phyloP scores from a whole-genome alignment of 352 stramenopile species.

The Aphanomyces invadans region DNA sequence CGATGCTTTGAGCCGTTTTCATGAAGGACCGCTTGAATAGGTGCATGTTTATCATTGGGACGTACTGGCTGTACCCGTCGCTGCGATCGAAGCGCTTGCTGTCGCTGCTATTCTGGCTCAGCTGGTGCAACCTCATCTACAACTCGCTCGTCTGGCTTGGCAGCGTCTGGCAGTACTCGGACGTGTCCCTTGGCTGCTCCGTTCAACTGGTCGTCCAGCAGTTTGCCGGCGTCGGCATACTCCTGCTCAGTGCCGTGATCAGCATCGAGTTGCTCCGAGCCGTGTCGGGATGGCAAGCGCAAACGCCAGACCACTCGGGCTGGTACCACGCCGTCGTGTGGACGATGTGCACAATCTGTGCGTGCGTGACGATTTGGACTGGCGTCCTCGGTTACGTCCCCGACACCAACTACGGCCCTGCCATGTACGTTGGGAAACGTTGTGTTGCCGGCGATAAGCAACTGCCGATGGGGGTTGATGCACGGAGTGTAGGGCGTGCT shows the following conservation, averaged over 20 bases:
- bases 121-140: constrained; percentile 48
- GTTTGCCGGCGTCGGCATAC: constrained; percentile 52
- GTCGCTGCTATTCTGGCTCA: constrained; percentile 57
- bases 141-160: constrained; percentile 51
- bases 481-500: constrained; percentile 33
- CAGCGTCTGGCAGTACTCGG: constrained; percentile 5
- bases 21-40: background rate
- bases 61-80: constrained; percentile 56
- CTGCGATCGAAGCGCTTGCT: constrained; percentile 46
- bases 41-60: constrained; percentile 47
- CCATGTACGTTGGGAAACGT: constrained; percentile 29
- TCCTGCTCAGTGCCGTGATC: constrained; percentile 48
- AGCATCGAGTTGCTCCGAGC: constrained; percentile 58
- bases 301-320: constrained; percentile 46
- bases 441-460: background rate
- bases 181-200: constrained; percentile 34
- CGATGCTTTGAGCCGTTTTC: background rate
- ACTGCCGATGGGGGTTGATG: background rate
- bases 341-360: constrained; percentile 34
- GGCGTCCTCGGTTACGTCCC: constrained; percentile 64
- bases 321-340: constrained; percentile 55
- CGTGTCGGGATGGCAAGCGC: constrained; percentile 43
- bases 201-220: constrained; percentile 52
- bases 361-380: constrained; percentile 43
- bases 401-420: constrained; percentile 42